phyloP scores from a whole-genome alignment of 257 asterid genomes.

The Henckelia pumila region DNA sequence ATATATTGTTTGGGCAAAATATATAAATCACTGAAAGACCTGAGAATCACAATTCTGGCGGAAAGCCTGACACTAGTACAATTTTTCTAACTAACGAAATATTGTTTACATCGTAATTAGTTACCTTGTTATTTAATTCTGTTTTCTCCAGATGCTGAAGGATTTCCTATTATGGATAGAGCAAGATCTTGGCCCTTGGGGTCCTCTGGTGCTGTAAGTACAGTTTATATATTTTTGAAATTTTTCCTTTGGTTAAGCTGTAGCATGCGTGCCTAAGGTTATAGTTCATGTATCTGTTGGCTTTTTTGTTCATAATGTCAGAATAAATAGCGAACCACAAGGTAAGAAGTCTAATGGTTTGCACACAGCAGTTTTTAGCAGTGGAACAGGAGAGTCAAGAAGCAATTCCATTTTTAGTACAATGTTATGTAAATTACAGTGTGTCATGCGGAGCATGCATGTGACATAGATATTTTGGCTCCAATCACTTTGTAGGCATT shows the following conservation, averaged over 20 bases:
- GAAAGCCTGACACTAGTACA: neutral
- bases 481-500: neutral
- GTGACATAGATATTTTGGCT: neutral
- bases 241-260: neutral
- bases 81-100: conserved; percentile 16
- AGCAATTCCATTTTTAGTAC: neutral
- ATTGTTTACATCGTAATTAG: conserved; percentile 5
- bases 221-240: conserved; percentile 22
- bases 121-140: conserved; percentile 15
- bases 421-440: neutral
- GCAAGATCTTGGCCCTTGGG: conserved; percentile 99
- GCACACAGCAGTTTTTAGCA: neutral
- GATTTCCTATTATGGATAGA: conserved; percentile 87
- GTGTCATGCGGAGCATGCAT: neutral
- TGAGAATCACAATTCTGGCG: neutral
- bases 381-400: neutral
- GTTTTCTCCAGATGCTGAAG: conserved; percentile 66
- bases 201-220: conserved; percentile 95
- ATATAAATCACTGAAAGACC: neutral
- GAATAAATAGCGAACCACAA: neutral
- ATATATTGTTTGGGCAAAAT: neutral
- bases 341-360: neutral
- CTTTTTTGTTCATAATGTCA: conserved; percentile 11
- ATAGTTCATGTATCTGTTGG: neutral
- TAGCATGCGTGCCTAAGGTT: neutral